Base-by-base conservation (phyloP, 139 green algal genomes). In the Chlorella vulgaris region DNA sequence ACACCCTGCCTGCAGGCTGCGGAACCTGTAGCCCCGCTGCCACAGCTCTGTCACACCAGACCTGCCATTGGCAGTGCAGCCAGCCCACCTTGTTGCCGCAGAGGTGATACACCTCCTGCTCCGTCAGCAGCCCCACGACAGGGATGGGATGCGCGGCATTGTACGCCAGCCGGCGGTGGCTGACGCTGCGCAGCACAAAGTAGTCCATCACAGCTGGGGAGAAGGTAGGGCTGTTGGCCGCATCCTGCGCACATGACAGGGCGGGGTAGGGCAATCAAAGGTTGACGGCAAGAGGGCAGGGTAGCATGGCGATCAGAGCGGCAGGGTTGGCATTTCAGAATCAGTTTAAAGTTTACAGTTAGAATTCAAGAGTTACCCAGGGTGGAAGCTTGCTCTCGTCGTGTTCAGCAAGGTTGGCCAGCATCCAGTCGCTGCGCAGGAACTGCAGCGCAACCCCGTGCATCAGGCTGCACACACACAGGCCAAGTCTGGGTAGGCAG, bases 361-460 rank as follows among this genome's bases (percentile, higher is more conserved):
- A n/a, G n/a, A n/a, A n/a, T n/a, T n/a, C n/a, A n/a, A n/a, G n/a
- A n/a, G n/a, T n/a, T 36, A 78, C 65, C 79, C 33, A 84, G 66
- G 53, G 68, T 24, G 63, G 79, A 68, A 68, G 79, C 68, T 73
- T 39, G 29, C 8, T 69, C 29, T 70, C 26, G 39, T 81, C 53
- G 60, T 92, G 86, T 33, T 69, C 42, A 1, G 22, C 43, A 35
- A 92, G 68, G 79, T 92, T 92, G 2, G 66, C 38, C 42, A 92
- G 73, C 21, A 81, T 65, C 88, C 81, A 88, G 78, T 92, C 88
- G 22, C 70, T 61, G 55, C 88, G 75, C 29, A 92, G 75, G 66
- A 87, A 68, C 67, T 92, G 88, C 63, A 92, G 50, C 5, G 80
- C 81, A 22, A 90, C 24, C 2, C 38, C 88, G 74, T 92, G 88